Base-by-base conservation (phyloP, 257 asterid species). In the Solanum medicagineum region DNA sequence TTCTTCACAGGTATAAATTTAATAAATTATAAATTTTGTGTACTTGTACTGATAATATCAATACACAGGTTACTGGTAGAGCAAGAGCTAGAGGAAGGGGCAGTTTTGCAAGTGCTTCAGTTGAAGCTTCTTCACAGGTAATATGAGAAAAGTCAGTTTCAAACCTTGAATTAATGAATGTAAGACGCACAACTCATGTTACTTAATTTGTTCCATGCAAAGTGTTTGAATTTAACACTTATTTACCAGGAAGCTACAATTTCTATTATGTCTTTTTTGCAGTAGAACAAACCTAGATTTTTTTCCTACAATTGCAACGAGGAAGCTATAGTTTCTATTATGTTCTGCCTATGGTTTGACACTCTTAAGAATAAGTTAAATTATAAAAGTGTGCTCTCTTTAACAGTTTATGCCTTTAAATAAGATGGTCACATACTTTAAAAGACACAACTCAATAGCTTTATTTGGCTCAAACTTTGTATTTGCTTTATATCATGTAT, bases 171-270 rank as follows among this genome's bases (percentile, higher is more conserved):
- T 63, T 63, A 63, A 85, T 90, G 84, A 86, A 84, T 80, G 68
- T 70, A 69, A 68, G 86, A 84, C 85, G 81, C 86, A 81, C 86
- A 86, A 84, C 86, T 86, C 91, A 87, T 85, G 80, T 87, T 84
- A 80, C 74, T 90, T 92, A 86, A 86, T 88, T 85, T 83, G 84
- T 51, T 81, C 16, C 83, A 45, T 85, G 87, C 84, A 83, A 80
- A 87, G 88, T 49, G 89, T 88, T 89, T 80, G 89, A 89, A 84
- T 86, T 88, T 91, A 87, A 87, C 92, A 87, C 86, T 88, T 62
- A 22, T 51, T 53, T 17, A 51, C 62, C 22, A 29, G 26, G 87
- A 59, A 89, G 74, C 89, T 88, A 88, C 87, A 87, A 87, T 84
- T 89, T 89, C 88, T 85, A 56, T 84, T 65, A 49, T 84, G 91